Conservation (phyloP, 495 filamentous ascomycete genomes). For the Neurospora tetrasperma region DNA sequence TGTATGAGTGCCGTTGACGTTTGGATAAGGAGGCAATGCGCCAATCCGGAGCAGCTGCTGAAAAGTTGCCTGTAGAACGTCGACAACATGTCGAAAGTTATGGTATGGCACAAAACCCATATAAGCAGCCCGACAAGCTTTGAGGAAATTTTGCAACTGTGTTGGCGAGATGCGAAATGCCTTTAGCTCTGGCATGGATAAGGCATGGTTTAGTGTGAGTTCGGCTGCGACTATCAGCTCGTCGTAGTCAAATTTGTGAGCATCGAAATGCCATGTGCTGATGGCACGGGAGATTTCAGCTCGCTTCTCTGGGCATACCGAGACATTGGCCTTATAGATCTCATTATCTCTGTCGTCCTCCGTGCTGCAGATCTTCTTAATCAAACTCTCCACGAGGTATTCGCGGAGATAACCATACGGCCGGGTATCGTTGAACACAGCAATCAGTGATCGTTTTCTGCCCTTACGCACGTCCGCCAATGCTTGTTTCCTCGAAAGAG, state of each 20-base stretch:
- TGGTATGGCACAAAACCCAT: constrained; percentile 96
- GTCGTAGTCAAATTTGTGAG: constrained; percentile 80
- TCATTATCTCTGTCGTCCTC: constrained; percentile 37
- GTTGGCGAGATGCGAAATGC: constrained; percentile 56
- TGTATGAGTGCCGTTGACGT: constrained; percentile 10
- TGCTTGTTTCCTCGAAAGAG: constrained; percentile 55
- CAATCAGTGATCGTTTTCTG: constrained; percentile 86
- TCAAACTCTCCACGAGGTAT: constrained; percentile 77
- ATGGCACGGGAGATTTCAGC: constrained; percentile 56
- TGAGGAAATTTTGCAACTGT: constrained; percentile 66
- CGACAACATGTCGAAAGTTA: constrained; percentile 94
- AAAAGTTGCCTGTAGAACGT: constrained; percentile 91
- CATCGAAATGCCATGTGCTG: constrained; percentile 78
- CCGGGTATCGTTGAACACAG: constrained; percentile 64
- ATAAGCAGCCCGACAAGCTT: constrained; percentile 79
- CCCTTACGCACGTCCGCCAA: constrained; percentile 55
- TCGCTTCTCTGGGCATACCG: constrained; percentile 46
- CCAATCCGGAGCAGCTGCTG: constrained; percentile 81
- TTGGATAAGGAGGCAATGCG: constrained; percentile 57
- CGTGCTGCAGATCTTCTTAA: constrained; percentile 80
- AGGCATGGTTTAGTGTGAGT: constrained; percentile 80
- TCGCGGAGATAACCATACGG: constrained; percentile 85
- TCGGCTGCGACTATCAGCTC: constrained; percentile 72
- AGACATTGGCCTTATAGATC: constrained; percentile 31
- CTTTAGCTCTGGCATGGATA: constrained; percentile 70